Base-by-base conservation (phyloP, 1,139 yeast species). In the Candida albicans region DNA sequence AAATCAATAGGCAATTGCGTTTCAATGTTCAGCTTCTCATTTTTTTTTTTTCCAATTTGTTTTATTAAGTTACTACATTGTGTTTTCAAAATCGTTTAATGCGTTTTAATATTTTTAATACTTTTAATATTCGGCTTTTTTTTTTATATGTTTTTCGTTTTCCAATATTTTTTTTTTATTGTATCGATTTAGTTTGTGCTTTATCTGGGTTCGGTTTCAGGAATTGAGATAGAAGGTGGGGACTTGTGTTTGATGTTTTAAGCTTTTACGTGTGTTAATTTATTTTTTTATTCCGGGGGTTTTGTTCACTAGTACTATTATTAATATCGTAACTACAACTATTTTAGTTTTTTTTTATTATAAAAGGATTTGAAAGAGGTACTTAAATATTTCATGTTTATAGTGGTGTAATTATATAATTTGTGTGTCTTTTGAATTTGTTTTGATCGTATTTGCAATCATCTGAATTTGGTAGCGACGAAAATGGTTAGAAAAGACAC, bases 1-100 rank as follows among this genome's bases (percentile, higher is more conserved):
- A 54, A 64, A 65, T 38, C 52, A 52, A 49, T 48, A 49, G 49
- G 36, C 35, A 11, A 35, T 9, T 18, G 22, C 5, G 22, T 18
- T 18, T 18, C 22, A 18, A 18, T 18, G 22, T 18, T 25, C 24
- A 31, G 34, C 13, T 33, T 30, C 26, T 31, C 28, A 27, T 31
- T 12, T 28, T 26, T 29, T 39, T 36, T 36, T 34, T 25, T 36
- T 14, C 10, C 5, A 18, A 11, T 43, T 36, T 28, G 14, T 43
- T 25, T 28, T 34, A 24, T 29, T 11, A 29, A 3, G 22, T 18
- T 27, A 27, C 11, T 27, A 10, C 12, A 9, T 26, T 27, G 29
- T 41, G 10, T 10, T 8, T 31, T 33, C 33, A 25, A n/a, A 13
- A 30, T 18, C 9, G 12, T 29, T 22, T 32, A n/a, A 13, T 15